A percentile compares a stretch with the other conserved stretches of the same genome.
Evolutionary conservation across 345 rosid species (phyloP).

Genomic region (Bretschneidera sinensis): DNA sequence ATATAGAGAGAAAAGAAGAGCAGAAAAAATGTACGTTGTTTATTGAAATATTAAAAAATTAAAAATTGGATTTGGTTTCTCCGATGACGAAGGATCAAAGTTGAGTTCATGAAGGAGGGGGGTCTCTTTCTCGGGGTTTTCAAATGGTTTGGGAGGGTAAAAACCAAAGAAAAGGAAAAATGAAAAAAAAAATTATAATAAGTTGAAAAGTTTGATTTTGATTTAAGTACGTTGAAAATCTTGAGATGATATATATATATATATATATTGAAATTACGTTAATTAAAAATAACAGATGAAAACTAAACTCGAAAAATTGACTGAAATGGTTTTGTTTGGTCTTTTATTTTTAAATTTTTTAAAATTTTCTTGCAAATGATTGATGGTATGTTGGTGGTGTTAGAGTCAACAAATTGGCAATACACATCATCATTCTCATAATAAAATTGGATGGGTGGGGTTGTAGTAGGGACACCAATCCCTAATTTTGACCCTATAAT

Average conservation of each 20-base stretch:
- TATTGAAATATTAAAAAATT: conserved; percentile 10
- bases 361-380: conserved; percentile 31
- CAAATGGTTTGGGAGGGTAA: conserved; percentile 79
- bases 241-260: no score
- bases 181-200: conserved; percentile 1
- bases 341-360: neutral
- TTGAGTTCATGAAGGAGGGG: conserved; percentile 57
- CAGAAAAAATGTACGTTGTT: conserved; percentile 24
- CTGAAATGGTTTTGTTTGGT: conserved; percentile 12
- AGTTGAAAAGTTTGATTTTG: conserved; percentile 21
- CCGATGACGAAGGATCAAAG: conserved; percentile 51
- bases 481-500: conserved; percentile 9
- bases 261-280: no score
- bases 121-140: conserved; percentile 76
- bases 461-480: conserved; percentile 12
- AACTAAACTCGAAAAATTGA: no score
- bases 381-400: conserved; percentile 31
- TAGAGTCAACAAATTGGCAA: conserved; percentile 36
- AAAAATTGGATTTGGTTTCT: conserved; percentile 40
- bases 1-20: conserved; percentile 3
- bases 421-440: conserved; percentile 28
- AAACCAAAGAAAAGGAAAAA: conserved; percentile 13
- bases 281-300: no score
- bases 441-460: conserved; percentile 15
- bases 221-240: no score